Percentiles rank a stretch among this genome's conserved stretches.
Conservation (phyloP, 179 eudicot species). For the Kewa caespitosa region DNA sequence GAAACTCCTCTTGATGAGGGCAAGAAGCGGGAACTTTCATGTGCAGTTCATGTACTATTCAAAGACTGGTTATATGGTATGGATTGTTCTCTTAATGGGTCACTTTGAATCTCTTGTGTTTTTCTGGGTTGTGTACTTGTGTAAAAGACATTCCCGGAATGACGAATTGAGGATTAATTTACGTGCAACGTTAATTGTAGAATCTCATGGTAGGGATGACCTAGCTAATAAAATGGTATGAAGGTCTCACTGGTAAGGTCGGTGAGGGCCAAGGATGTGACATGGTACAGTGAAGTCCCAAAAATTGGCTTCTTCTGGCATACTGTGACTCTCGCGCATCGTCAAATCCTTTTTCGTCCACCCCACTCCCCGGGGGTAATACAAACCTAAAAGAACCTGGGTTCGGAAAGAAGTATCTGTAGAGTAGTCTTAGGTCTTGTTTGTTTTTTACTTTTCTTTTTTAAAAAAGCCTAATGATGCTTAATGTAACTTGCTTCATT, state of each 20-base stretch:
- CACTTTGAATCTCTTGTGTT: slow-evolving; percentile 2
- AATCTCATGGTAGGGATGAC: too few species aligned
- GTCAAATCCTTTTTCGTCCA: not conserved
- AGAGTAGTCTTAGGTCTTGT: too few species aligned
- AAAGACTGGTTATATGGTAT: slow-evolving; percentile 96
- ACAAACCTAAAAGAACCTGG: too few species aligned
- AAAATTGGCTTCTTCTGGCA: not conserved
- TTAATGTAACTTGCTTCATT: slow-evolving; percentile 10
- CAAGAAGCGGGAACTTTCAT: slow-evolving; percentile 80
- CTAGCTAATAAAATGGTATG: too few species aligned
- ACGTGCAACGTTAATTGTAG: too few species aligned
- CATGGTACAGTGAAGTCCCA: not conserved
- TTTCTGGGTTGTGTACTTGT: not conserved
- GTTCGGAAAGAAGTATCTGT: not conserved
- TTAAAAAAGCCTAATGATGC: too few species aligned
- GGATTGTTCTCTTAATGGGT: slow-evolving; percentile 14
- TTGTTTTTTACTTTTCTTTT: too few species aligned
- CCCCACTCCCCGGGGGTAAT: too few species aligned
- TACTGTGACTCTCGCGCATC: not conserved
- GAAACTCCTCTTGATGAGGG: slow-evolving; percentile 82
- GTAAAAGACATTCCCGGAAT: not conserved
- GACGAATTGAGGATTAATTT: not conserved
- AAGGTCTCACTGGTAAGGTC: too few species aligned
- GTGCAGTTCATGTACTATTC: slow-evolving; percentile 76
- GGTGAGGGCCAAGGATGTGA: not conserved